Conservation (phyloP, 805 yeast genomes). For the Saccharomycopsis sp. region DNA sequence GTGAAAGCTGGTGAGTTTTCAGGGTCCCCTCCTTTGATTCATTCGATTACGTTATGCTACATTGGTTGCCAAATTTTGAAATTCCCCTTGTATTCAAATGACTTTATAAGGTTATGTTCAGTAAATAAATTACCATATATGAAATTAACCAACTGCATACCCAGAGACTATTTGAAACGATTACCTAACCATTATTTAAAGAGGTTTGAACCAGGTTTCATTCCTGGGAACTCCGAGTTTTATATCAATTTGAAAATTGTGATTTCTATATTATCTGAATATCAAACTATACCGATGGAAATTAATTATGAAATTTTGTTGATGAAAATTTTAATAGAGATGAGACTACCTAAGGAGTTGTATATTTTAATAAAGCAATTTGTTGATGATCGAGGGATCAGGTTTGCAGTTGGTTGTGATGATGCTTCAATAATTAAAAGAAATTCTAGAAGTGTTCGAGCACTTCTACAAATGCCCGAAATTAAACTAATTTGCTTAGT, state of each 20-base stretch:
- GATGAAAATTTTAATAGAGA: constrained; percentile 35
- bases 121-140: constrained; percentile 44
- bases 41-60: constrained; percentile 38
- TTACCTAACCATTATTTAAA: constrained; percentile 34
- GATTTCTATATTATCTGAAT: constrained; percentile 5
- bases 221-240: constrained; percentile 36
- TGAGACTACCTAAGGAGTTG: constrained; percentile 45
- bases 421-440: not conserved
- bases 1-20: not conserved
- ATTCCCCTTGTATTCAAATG: constrained; percentile 44
- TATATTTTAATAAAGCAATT: constrained; percentile 31
- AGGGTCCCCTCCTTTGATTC: constrained; percentile 20
- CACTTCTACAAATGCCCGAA: constrained; percentile 24
- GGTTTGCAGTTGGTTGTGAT: not conserved
- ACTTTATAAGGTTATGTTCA: constrained; percentile 37
- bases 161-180: constrained; percentile 31
- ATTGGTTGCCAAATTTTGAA: constrained; percentile 42
- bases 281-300: not conserved
- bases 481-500: constrained; percentile 19
- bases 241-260: constrained; percentile 27
- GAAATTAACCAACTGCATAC: constrained; percentile 34
- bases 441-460: not conserved
- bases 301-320: constrained; percentile 34
- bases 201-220: constrained; percentile 33
- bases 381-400: constrained; percentile 30